Percentiles rank a stretch among this genome's conserved stretches.
These are phyloP conservation scores for Daldinia sp. DNA, from an alignment of 2,329 filamentous ascomycete genomes.

Conservation along the genomic window DNA sequence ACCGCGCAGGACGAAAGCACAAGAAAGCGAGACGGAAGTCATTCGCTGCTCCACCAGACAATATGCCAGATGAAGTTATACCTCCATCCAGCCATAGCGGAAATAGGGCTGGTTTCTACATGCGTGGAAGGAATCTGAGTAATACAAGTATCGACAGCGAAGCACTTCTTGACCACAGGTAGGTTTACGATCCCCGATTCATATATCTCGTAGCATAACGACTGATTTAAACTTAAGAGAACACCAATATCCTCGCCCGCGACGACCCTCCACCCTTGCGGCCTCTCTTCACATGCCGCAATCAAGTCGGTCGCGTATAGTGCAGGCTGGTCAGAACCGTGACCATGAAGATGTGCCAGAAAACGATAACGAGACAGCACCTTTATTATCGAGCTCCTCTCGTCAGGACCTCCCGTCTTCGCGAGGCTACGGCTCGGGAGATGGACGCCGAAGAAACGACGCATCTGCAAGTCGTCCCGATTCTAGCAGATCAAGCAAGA, in stretches of 20 bases:
- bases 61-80: slow-evolving; percentile 55
- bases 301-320: slow-evolving; percentile 46
- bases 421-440: slow-evolving; percentile 59
- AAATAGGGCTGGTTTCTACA: slow-evolving; percentile 61
- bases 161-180: slow-evolving; percentile 84
- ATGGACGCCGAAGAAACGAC: slow-evolving; percentile 52
- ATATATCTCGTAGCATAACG: slow-evolving; percentile 2
- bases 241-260: slow-evolving; percentile 65
- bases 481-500: slow-evolving; percentile 64
- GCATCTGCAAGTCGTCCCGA: slow-evolving; percentile 56
- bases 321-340: slow-evolving; percentile 31
- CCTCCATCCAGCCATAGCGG: slow-evolving; percentile 46
- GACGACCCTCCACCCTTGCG: slow-evolving; percentile 66
- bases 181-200: slow-evolving; percentile 4
- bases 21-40: slow-evolving; percentile 82
- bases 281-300: slow-evolving; percentile 55
- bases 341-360: slow-evolving; percentile 65
- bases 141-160: slow-evolving; percentile 91
- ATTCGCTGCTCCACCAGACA: slow-evolving; percentile 75
- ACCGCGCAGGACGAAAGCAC: slow-evolving; percentile 78
- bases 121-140: slow-evolving; percentile 73
- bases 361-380: slow-evolving; percentile 63
- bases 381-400: slow-evolving; percentile 63
- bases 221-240: slow-evolving; percentile 34
- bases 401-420: slow-evolving; percentile 52